These are phyloP conservation scores for Silene vulgaris DNA, from an alignment of 179 eudicot genomes.

Conservation along the genomic window DNA sequence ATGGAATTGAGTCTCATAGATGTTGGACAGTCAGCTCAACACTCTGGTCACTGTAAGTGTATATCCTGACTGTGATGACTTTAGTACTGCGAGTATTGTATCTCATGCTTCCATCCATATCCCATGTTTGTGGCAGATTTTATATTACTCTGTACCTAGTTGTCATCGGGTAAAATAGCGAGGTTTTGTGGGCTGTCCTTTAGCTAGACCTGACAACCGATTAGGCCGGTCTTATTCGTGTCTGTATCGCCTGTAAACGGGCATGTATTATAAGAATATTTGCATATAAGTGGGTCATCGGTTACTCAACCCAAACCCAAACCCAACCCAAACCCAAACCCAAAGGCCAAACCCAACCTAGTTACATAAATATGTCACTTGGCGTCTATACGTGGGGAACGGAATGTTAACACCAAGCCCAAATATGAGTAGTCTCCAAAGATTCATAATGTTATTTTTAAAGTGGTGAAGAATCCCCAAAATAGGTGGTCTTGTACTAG, in stretches of 20 bases:
- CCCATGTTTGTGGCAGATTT: neutral
- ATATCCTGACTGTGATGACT: conserved; percentile 5
- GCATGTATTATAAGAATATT: neutral
- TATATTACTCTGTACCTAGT: neutral
- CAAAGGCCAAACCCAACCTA: neutral
- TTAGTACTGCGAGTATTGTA: neutral
- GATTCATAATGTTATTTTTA: neutral
- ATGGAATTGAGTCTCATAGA: conserved; percentile 75
- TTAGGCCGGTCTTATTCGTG: neutral
- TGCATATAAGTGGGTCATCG: neutral
- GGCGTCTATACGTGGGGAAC: neutral
- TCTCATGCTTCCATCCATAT: neutral
- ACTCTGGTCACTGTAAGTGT: conserved; percentile 50
- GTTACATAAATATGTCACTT: neutral
- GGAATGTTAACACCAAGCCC: conserved; percentile 1
- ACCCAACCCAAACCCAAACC: neutral
- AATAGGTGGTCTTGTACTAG: neutral
- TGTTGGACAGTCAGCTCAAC: conserved; percentile 63
- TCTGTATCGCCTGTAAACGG: neutral
- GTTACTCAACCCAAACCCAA: neutral
- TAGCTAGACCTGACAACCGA: neutral
- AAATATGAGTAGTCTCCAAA: neutral
- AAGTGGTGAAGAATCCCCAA: neutral
- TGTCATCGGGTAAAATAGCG: neutral
- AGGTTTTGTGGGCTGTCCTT: neutral